These are phyloP conservation scores for Aquilaria agallochum DNA, from an alignment of 441 rosid genomes.

Conservation along the genomic window DNA sequence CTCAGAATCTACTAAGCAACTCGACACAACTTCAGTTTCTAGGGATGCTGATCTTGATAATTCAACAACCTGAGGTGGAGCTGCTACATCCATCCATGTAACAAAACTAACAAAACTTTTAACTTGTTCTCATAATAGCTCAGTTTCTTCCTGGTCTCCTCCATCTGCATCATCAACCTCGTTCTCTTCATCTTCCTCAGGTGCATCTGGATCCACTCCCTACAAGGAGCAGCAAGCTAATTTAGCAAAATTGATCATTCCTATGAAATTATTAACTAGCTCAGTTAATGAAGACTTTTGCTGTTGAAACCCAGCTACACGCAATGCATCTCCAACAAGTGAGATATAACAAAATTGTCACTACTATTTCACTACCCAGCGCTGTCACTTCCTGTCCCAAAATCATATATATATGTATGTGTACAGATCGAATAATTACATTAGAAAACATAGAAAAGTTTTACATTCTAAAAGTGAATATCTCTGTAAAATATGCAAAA, in stretches of 20 bases:
- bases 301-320: background rate
- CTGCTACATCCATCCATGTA: background rate
- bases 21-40: too few species aligned
- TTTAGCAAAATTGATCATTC: background rate
- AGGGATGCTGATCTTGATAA: too few species aligned
- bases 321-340: background rate
- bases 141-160: slow-evolving; percentile 88
- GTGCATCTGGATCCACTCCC: slow-evolving; percentile 99
- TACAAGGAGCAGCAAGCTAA: slow-evolving; percentile 21
- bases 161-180: slow-evolving; percentile 96
- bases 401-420: too few species aligned
- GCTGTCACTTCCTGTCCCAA: too few species aligned
- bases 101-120: background rate
- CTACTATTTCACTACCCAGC: too few species aligned
- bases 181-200: slow-evolving; percentile 93
- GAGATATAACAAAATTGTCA: too few species aligned
- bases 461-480: background rate
- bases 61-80: background rate
- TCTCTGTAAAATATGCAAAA: background rate
- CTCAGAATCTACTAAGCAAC: too few species aligned
- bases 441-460: too few species aligned
- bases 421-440: too few species aligned
- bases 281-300: too few species aligned
- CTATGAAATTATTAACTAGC: too few species aligned
- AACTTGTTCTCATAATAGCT: slow-evolving; percentile 51